Evolutionary conservation across 768 basidiomycete species (phyloP), one percentile per base, ranked within the genome.

Genomic region (Amanita rimosa): DNA sequence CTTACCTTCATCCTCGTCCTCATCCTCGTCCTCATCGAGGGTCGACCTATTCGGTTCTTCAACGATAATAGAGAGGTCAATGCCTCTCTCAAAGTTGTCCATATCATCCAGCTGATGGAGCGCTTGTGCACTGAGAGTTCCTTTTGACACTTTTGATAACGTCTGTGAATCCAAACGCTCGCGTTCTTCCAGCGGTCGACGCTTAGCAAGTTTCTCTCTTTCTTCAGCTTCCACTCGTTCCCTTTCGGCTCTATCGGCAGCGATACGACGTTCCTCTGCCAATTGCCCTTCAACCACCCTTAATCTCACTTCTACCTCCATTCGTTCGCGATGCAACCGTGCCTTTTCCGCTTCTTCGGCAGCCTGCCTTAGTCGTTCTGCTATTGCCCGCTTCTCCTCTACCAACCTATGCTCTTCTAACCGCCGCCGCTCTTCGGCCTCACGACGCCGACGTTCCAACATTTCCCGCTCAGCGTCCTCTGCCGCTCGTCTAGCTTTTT

Each of bases 251-350:
- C 38, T 48, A 33, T 53, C 56, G 29, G 48, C 53, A 35, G 56
- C 51, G 40, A 53, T 17, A 36, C 49, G 52, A 35, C 68, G 64
- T 51, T 66, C 64, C 44, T 60, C 57, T 27, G 61, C 57, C 29
- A 67, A 53, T 42, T 57, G 57, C 27, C 61, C 65, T 53, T 65
- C 66, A 16, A 61, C 56, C 37, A 59, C 16, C 8, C 60, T 61
- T n/a, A 67, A 44, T 50, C 57, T 67, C 56, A 67, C 53, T 48
- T 62, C 50, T 50, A 64, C 63, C 31, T 64, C 69, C 24, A 57
- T 49, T 31, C 59, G 56, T 51, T 65, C 64, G 27, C 53, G 54
- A 36, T 62, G 58, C 34, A 62, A 31, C n/a, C 58, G 60, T 8
- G 53, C 51, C 42, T 55, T 55, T 48, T 70, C 64, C 14, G 59